A percentile compares a stretch with the other conserved stretches of the same genome.
These are phyloP conservation scores for Passalora sequoiae DNA, from an alignment of 2,329 filamentous ascomycete genomes.

Conservation along the genomic window DNA sequence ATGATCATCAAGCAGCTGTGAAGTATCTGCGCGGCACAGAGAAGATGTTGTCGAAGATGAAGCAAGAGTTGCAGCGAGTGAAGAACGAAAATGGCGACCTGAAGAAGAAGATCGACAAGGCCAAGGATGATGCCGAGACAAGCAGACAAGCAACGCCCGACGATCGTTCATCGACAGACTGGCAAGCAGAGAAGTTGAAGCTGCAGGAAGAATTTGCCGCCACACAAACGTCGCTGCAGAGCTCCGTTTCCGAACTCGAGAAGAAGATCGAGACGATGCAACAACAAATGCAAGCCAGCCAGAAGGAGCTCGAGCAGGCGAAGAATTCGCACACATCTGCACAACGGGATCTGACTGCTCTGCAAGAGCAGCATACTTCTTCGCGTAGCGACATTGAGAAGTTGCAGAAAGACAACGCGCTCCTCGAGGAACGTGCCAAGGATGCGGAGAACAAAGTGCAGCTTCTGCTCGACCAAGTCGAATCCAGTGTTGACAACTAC, in stretches of 20 bases:
- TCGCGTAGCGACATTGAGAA: slow-evolving; percentile 68
- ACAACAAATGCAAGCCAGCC: slow-evolving; percentile 61
- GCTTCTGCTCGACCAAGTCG: slow-evolving; percentile 88
- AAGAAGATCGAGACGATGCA: slow-evolving; percentile 63
- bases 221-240: slow-evolving; percentile 64
- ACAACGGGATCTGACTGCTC: slow-evolving; percentile 49
- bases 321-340: slow-evolving; percentile 43
- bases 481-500: slow-evolving; percentile 89
- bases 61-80: slow-evolving; percentile 90
- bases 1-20: slow-evolving; percentile 94
- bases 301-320: slow-evolving; percentile 65
- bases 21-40: slow-evolving; percentile 98
- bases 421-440: slow-evolving; percentile 75
- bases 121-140: slow-evolving; percentile 23
- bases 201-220: slow-evolving; percentile 65
- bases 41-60: slow-evolving; percentile 98
- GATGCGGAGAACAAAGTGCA: slow-evolving; percentile 93
- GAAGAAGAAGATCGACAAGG: slow-evolving; percentile 66
- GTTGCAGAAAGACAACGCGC: slow-evolving; percentile 72
- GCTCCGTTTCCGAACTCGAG: slow-evolving; percentile 64
- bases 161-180: slow-evolving; percentile 49
- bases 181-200: slow-evolving; percentile 67
- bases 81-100: slow-evolving; percentile 80
- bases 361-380: slow-evolving; percentile 38
- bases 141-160: slow-evolving; percentile 35